Evolutionary conservation across 2,329 filamentous ascomycete genomes (phyloP).

Genomic region (Calonectria pteridis): DNA sequence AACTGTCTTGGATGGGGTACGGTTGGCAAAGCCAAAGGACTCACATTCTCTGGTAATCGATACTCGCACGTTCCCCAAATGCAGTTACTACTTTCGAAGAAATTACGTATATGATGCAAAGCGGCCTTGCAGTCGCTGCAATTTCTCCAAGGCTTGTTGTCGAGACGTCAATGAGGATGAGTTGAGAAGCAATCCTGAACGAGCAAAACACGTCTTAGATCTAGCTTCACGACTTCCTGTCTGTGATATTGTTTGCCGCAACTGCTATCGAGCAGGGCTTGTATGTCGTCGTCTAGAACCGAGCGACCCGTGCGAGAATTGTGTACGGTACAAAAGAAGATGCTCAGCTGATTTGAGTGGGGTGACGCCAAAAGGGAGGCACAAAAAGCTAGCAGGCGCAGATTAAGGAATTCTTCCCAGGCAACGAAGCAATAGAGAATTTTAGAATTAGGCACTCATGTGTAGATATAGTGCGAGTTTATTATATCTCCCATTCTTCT

Average conservation of each 20-base stretch:
- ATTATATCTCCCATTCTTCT: background rate
- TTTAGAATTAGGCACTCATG: background rate
- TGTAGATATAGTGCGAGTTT: background rate
- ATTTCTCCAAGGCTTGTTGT: too few species aligned
- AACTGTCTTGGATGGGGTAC: too few species aligned
- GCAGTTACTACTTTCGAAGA: too few species aligned
- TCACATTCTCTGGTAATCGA: too few species aligned
- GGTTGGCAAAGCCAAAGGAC: too few species aligned
- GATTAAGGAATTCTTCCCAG: background rate
- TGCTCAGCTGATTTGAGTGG: background rate
- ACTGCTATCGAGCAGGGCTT: background rate
- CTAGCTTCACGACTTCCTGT: background rate
- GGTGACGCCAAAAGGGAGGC: too few species aligned
- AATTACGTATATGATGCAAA: too few species aligned
- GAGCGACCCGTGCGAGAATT: background rate
- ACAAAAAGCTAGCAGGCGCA: background rate
- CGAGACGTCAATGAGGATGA: too few species aligned
- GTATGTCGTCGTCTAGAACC: background rate
- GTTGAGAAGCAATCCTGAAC: too few species aligned
- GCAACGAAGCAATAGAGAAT: too few species aligned
- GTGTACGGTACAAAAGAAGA: background rate
- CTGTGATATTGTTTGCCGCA: background rate
- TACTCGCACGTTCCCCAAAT: too few species aligned
- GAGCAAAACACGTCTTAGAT: background rate
- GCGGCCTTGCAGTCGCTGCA: too few species aligned